Conservation (phyloP, 2,329 filamentous ascomycete species). For the Fusarium sp. region DNA sequence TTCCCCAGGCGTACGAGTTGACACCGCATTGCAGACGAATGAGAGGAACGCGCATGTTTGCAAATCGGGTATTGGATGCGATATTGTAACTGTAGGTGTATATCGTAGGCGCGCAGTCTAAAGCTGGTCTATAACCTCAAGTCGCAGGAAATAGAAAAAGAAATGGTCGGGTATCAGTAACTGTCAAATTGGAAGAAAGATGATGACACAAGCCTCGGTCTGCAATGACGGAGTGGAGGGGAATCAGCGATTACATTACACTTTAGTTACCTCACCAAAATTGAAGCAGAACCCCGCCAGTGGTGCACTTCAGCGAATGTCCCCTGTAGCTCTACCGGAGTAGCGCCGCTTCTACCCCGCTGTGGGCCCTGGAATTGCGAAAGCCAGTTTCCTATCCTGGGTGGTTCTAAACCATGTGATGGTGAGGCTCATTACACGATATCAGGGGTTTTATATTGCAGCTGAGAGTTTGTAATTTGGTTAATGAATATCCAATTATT, state of each 20-base stretch:
- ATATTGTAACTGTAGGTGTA: conserved; percentile 1
- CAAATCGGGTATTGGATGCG: conserved; percentile 12
- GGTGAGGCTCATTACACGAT: conserved; percentile 27
- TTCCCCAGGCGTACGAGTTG: conserved; percentile 99
- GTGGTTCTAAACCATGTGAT: conserved; percentile 15
- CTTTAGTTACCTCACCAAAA: conserved; percentile 7
- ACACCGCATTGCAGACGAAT: conserved; percentile 90
- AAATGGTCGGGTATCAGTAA: background rate
- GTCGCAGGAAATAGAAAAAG: background rate
- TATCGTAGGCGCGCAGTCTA: background rate
- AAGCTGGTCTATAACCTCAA: background rate
- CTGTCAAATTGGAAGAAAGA: conserved; percentile 2
- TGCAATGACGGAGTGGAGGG: conserved; percentile 27
- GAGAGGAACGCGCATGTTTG: conserved; percentile 78
- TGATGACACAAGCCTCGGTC: conserved; percentile 16
- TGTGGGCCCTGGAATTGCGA: conserved; percentile 25
- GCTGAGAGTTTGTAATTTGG: background rate
- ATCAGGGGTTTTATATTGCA: conserved; percentile 28
- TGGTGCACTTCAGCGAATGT: conserved; percentile 8
- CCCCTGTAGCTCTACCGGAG: conserved; percentile 30
- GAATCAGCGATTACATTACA: conserved; percentile 8
- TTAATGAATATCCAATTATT: background rate
- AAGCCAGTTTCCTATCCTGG: conserved; percentile 24
- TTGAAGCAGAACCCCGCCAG: background rate
- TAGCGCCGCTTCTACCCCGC: conserved; percentile 36